Evolutionary conservation across 495 filamentous ascomycete genomes (phyloP), one percentile per base, ranked within the genome.

Genomic region (Penicillium canariense): DNA sequence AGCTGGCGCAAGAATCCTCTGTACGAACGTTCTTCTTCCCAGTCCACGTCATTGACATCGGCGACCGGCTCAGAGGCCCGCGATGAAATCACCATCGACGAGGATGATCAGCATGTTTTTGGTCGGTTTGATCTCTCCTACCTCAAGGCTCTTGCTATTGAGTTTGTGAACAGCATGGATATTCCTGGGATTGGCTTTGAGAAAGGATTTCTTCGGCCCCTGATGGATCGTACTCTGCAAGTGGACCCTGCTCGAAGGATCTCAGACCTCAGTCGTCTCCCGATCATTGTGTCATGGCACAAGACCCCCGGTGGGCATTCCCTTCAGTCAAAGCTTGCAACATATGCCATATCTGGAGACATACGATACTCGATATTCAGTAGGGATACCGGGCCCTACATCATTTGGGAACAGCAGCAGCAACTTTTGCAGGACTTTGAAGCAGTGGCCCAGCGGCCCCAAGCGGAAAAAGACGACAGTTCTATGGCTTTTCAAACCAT

Each of bases 341-440:
- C 60, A n/a, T 61, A 68, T 48, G 58, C 54, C 7, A 27, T 56
- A 5, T 56, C 54, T 52, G 32, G 62, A 54, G 30, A 63, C 12
- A 52, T 66, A 39, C 26, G 62, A 57, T 56, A 61, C 45, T 59
- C 55, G 34, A 56, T 46, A 45, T 66, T 48, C 48, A 68, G 54
- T 49, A 58, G 62, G 42, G 52, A 46, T 18, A 28, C 15, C n/a
- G 42, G 26, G 4, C 47, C 56, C 5, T 59, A 68, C 12, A 64
- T 68, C 9, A 64, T 64, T 32, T 68, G 64, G 61, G 66, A 68
- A 38, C 63, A 68, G 28, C 58, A 68, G 52, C 43, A 55, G 9
- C 52, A 63, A 42, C 63, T 68, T 20, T 57, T 59, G 23, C 52
- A 59, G 30, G 61, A 63, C 18, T 55, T 68, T 14, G 49, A 55